These are phyloP conservation scores for Melaleuca alternifolia DNA, from an alignment of 345 rosid genomes.

Conservation along the genomic window DNA sequence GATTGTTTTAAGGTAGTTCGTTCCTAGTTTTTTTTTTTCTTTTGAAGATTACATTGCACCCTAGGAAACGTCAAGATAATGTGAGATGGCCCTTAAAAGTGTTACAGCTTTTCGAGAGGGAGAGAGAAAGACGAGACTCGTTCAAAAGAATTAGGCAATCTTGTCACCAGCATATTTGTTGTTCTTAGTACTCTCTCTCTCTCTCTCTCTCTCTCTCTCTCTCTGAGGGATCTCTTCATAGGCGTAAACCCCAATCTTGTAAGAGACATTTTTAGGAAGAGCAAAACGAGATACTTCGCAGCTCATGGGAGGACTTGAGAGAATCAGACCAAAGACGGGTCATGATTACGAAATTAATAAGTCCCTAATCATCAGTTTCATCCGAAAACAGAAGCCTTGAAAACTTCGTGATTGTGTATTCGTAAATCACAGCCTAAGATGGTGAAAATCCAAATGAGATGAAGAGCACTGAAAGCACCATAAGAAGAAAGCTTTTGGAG, in stretches of 20 bases:
- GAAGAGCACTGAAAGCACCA: background rate
- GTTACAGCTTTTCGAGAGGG: background rate
- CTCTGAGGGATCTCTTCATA: background rate
- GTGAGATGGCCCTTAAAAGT: background rate
- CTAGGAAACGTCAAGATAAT: conserved; percentile 9
- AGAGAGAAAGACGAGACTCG: background rate
- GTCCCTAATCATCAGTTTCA: background rate
- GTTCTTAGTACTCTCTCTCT: background rate
- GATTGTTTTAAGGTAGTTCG: background rate
- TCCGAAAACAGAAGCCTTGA: background rate
- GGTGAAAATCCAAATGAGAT: background rate
- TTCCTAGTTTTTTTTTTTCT: background rate
- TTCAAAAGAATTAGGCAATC: background rate
- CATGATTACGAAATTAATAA: background rate
- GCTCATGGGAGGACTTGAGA: background rate
- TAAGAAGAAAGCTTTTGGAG: background rate
- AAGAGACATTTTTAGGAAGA: background rate
- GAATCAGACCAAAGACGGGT: background rate
- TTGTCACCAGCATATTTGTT: background rate
- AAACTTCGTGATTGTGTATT: background rate
- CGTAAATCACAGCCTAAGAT: background rate
- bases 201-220: background rate
- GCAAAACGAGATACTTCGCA: background rate
- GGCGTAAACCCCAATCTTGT: background rate
- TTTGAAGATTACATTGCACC: background rate